Percentiles rank a stretch among this genome's conserved stretches.
These are phyloP conservation scores for Phytophthora agathidicida DNA, from an alignment of 352 stramenopile genomes.

Conservation along the genomic window DNA sequence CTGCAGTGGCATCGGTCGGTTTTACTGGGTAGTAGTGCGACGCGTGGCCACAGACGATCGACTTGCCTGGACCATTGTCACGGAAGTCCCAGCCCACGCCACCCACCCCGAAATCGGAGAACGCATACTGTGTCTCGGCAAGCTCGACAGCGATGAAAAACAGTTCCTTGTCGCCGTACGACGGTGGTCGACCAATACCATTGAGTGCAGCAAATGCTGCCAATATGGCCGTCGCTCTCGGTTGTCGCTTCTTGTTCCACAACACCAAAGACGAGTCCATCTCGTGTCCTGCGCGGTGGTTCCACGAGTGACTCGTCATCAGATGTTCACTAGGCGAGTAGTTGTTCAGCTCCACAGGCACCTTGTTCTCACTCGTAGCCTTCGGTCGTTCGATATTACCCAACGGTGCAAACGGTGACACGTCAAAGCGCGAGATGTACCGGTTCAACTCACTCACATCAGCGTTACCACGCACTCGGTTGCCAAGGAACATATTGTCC, in stretches of 20 bases:
- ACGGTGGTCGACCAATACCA: conserved; percentile 40
- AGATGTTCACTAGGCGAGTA: conserved; percentile 66
- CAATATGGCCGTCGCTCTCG: conserved; percentile 71
- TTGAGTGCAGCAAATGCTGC: conserved; percentile 58
- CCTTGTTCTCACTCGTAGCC: conserved; percentile 30
- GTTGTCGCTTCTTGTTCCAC: conserved; percentile 72
- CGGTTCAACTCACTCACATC: conserved; percentile 45
- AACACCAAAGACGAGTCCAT: conserved; percentile 82
- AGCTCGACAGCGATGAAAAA: conserved; percentile 78
- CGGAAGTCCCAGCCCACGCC: conserved; percentile 49
- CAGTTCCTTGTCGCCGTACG: conserved; percentile 81
- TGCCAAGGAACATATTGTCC: conserved; percentile 46
- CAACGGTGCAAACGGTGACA: conserved; percentile 45
- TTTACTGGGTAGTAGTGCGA: conserved; percentile 66
- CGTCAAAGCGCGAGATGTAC: conserved; percentile 65
- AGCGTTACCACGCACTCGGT: conserved; percentile 29
- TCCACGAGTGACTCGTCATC: conserved; percentile 66
- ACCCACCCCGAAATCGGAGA: conserved; percentile 71
- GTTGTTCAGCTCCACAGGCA: conserved; percentile 31
- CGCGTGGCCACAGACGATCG: conserved; percentile 55
- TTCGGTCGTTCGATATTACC: conserved; percentile 36
- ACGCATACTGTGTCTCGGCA: conserved; percentile 68
- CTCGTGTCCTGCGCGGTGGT: conserved; percentile 63
- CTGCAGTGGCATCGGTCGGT: conserved; percentile 8
- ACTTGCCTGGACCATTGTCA: conserved; percentile 36